These are phyloP conservation scores for Populus nigra DNA, from an alignment of 345 rosid genomes.

Conservation along the genomic window DNA sequence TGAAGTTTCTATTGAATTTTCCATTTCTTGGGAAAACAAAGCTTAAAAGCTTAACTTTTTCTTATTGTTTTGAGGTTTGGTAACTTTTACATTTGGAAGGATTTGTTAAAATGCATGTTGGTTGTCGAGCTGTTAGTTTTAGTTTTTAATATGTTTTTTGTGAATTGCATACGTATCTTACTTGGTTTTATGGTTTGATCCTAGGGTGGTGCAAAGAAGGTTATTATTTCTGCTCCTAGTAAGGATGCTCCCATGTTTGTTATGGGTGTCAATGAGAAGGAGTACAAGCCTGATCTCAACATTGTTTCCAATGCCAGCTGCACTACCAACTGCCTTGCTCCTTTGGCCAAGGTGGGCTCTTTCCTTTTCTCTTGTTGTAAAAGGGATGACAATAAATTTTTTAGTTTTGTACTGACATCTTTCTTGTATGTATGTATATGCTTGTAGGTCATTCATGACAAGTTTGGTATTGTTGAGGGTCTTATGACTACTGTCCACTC, in stretches of 20 bases:
- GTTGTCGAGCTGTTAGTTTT: not conserved
- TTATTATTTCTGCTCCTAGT: constrained; percentile 58
- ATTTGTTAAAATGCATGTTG: not conserved
- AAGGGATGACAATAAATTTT: too few relatives aligned
- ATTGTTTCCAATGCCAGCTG: constrained; percentile 71
- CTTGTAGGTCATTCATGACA: constrained; percentile 54
- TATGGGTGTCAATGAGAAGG: constrained; percentile 66
- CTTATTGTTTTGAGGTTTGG: too few relatives aligned
- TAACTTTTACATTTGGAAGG: too few relatives aligned
- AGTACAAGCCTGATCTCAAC: constrained; percentile 44
- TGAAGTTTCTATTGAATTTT: too few relatives aligned
- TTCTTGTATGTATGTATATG: not conserved
- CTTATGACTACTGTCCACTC: constrained; percentile 79
- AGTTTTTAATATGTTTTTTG: not conserved
- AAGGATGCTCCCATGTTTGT: constrained; percentile 77
- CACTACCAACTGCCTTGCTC: constrained; percentile 81
- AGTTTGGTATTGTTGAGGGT: constrained; percentile 68
- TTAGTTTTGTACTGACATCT: not conserved
- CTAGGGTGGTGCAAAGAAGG: constrained; percentile 74
- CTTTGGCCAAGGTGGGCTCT: constrained; percentile 55
- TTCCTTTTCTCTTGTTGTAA: too few relatives aligned
- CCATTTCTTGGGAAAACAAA: too few relatives aligned
- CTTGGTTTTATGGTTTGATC: not conserved
- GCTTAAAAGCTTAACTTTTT: too few relatives aligned
- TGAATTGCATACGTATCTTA: not conserved